A percentile compares a stretch with the other conserved stretches of the same genome.
phyloP scores from a whole-genome alignment of 2,329 filamentous ascomycete genomes.

The Aspergillus oerlinghausenensis region DNA sequence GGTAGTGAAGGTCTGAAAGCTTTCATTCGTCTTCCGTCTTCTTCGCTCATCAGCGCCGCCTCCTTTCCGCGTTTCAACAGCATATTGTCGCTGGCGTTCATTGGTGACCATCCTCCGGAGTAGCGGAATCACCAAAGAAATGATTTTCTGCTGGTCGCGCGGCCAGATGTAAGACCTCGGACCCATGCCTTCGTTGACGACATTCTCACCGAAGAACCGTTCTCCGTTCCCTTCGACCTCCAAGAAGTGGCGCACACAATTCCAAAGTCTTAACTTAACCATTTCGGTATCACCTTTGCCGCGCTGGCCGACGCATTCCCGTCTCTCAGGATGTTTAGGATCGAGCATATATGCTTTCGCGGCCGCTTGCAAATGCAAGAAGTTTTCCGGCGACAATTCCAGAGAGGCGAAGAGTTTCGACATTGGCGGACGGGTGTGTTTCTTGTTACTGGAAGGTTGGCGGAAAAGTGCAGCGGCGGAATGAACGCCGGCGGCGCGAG shows the following conservation, averaged over 20 bases:
- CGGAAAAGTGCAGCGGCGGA: slow-evolving; percentile 53
- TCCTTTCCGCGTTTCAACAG: slow-evolving; percentile 52
- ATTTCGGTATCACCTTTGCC: slow-evolving; percentile 53
- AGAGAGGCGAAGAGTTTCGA: slow-evolving; percentile 55
- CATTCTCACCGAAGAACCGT: slow-evolving; percentile 48
- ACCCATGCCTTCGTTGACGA: slow-evolving; percentile 38
- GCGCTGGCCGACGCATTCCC: slow-evolving; percentile 54
- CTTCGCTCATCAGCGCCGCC: slow-evolving; percentile 36
- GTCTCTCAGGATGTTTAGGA: slow-evolving; percentile 50
- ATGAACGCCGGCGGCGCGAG: slow-evolving; percentile 48
- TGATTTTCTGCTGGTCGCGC: slow-evolving; percentile 51
- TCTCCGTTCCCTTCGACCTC: slow-evolving; percentile 48
- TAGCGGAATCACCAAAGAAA: slow-evolving; percentile 54
- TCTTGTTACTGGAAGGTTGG: slow-evolving; percentile 47
- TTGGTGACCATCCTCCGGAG: slow-evolving; percentile 58
- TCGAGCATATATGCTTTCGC: slow-evolving; percentile 57
- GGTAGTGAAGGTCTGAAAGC: slow-evolving; percentile 22
- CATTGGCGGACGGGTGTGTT: slow-evolving; percentile 55
- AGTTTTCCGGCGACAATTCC: slow-evolving; percentile 53
- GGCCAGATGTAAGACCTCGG: slow-evolving; percentile 49
- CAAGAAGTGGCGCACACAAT: slow-evolving; percentile 53
- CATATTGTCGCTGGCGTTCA: slow-evolving; percentile 55
- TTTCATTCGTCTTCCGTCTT: slow-evolving; percentile 33
- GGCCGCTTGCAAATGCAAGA: slow-evolving; percentile 51
- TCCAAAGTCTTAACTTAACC: slow-evolving; percentile 54